Percentiles rank a stretch among this genome's conserved stretches.
phyloP scores from a whole-genome alignment of 441 rosid genomes.

The Adansonia grandidieri region DNA sequence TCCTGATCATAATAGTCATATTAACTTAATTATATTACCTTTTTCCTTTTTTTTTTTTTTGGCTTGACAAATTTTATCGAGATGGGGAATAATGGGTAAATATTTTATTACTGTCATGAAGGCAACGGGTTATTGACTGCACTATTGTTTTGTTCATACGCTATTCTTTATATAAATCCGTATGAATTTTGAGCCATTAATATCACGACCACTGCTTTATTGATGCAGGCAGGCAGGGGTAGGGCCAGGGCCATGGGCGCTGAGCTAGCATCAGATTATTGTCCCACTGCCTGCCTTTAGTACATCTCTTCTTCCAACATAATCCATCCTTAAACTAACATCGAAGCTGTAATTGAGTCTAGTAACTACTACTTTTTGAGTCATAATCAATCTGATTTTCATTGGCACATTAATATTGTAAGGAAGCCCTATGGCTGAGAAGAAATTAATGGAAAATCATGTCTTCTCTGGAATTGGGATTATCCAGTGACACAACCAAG shows the following conservation, averaged over 20 bases:
- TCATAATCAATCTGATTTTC: neutral
- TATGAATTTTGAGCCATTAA: neutral
- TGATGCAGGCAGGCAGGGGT: neutral
- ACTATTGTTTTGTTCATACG: neutral
- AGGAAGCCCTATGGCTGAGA: neutral
- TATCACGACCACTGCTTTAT: neutral
- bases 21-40: too few species aligned
- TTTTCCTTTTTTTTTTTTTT: too few species aligned
- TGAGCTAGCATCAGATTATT: neutral
- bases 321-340: neutral
- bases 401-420: neutral
- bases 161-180: neutral
- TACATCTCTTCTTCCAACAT: neutral
- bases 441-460: neutral
- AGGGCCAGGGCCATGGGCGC: neutral
- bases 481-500: neutral
- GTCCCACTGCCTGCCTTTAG: neutral
- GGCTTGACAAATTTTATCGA: too few species aligned
- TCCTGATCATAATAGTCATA: neutral
- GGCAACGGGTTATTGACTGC: neutral
- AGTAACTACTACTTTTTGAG: neutral
- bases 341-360: neutral
- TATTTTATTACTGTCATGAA: neutral
- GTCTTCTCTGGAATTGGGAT: neutral
- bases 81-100: neutral